These are phyloP conservation scores for Lactarius vividus DNA, from an alignment of 768 basidiomycete species.

Conservation along the genomic window DNA sequence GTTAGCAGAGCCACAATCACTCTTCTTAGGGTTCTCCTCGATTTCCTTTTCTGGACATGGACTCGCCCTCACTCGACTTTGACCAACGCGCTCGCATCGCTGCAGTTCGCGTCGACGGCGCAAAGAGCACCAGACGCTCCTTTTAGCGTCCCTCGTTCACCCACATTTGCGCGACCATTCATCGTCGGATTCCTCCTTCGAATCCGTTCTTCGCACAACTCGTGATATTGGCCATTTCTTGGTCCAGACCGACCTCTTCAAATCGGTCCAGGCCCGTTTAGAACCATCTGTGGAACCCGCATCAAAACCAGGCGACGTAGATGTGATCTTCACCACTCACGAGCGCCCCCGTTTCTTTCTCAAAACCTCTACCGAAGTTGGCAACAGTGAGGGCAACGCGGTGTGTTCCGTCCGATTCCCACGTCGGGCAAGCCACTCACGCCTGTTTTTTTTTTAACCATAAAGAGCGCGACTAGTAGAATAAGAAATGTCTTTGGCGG, in stretches of 20 bases:
- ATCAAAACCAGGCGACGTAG: slow-evolving; percentile 61
- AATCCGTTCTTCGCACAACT: slow-evolving; percentile 67
- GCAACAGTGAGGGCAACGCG: slow-evolving; percentile 91
- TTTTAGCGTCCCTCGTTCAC: slow-evolving; percentile 78
- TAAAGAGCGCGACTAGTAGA: slow-evolving; percentile 72
- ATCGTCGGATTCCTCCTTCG: slow-evolving; percentile 43
- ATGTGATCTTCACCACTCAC: slow-evolving; percentile 72
- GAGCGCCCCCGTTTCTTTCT: slow-evolving; percentile 77
- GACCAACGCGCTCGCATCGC: slow-evolving; percentile 65
- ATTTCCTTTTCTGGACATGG: slow-evolving; percentile 17
- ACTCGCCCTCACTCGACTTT: slow-evolving; percentile 37
- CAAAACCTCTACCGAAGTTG: slow-evolving; percentile 85
- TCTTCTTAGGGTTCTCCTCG: background rate
- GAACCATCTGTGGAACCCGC: slow-evolving; percentile 54
- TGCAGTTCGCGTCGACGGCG: slow-evolving; percentile 79
- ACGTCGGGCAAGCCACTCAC: slow-evolving; percentile 3
- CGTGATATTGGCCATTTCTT: slow-evolving; percentile 64
- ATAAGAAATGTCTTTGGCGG: slow-evolving; percentile 89
- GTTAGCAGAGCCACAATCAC: background rate
- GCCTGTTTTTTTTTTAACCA: slow-evolving; percentile 19
- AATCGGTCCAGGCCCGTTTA: slow-evolving; percentile 58
- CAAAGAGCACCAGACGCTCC: slow-evolving; percentile 64
- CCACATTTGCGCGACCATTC: slow-evolving; percentile 48
- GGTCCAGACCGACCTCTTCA: slow-evolving; percentile 75
- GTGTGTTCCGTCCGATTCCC: slow-evolving; percentile 47